Percentiles rank a stretch among this genome's conserved stretches.
phyloP scores from a whole-genome alignment of 495 filamentous ascomycete genomes.

The Penicillium cosmopolitanum region DNA sequence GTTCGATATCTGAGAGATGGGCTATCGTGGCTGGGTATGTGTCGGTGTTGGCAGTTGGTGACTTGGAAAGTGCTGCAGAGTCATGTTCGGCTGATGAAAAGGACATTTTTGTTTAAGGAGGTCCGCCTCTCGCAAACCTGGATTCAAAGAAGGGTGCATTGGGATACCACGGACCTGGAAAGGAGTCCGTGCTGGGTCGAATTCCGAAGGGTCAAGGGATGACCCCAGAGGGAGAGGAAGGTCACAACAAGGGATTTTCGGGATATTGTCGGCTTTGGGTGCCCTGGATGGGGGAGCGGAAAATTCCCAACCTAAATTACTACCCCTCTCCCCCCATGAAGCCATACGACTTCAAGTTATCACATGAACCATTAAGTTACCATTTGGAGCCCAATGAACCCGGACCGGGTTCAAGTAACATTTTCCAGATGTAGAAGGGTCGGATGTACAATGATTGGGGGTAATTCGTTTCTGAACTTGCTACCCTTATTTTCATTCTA shows the following conservation, averaged over 20 bases:
- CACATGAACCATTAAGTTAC: no score
- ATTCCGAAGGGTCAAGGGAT: constrained; percentile 15
- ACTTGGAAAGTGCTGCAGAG: background rate
- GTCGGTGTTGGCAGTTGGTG: background rate
- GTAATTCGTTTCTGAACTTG: no score
- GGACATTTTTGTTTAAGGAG: background rate
- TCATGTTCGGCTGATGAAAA: background rate
- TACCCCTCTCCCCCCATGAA: background rate
- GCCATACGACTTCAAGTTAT: background rate
- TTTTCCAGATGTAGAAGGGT: background rate
- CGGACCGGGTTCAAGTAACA: no score
- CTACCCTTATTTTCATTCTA: no score
- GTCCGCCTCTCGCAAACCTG: background rate
- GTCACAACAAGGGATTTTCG: constrained; percentile 14
- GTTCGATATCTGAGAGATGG: background rate
- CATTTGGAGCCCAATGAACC: no score
- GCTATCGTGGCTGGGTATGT: background rate
- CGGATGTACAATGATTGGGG: no score
- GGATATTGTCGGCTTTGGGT: background rate
- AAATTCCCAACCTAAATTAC: no score
- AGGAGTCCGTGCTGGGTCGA: constrained; percentile 9
- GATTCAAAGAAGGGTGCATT: constrained; percentile 7
- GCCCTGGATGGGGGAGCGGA: no score
- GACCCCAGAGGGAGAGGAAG: constrained; percentile 5
- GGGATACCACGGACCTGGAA: constrained; percentile 2